phyloP scores from a whole-genome alignment of 2,329 filamentous ascomycete species.

The Exophiala viscosa region DNA sequence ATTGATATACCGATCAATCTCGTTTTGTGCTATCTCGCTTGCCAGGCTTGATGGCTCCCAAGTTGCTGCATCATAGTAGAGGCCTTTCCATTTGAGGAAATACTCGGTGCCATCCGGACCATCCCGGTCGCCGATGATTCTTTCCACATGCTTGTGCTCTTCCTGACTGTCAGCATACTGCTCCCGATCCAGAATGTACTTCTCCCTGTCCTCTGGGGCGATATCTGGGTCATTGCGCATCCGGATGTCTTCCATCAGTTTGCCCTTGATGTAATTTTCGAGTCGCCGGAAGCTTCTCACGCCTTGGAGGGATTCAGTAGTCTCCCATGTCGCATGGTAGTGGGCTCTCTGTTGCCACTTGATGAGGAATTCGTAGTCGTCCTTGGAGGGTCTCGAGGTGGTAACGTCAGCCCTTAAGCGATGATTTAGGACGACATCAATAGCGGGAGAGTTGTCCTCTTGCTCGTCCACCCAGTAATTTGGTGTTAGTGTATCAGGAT shows the following conservation, averaged over 20 bases:
- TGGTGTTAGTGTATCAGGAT: constrained; percentile 60
- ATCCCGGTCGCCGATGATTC: constrained; percentile 79
- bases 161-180: constrained; percentile 81
- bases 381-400: constrained; percentile 45
- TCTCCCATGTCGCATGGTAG: constrained; percentile 94
- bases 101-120: constrained; percentile 82
- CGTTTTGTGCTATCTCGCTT: constrained; percentile 73
- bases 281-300: constrained; percentile 82
- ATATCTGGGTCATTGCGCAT: constrained; percentile 71
- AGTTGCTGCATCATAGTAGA: constrained; percentile 90
- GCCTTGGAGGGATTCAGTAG: constrained; percentile 67
- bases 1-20: constrained; percentile 88
- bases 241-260: constrained; percentile 73
- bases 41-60: constrained; percentile 81
- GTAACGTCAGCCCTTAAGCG: constrained; percentile 65
- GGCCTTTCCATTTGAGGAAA: constrained; percentile 92
- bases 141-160: constrained; percentile 88
- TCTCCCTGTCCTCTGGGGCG: constrained; percentile 80
- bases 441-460: constrained; percentile 76
- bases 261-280: constrained; percentile 90
- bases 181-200: constrained; percentile 93
- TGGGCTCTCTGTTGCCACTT: constrained; percentile 98
- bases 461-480: constrained; percentile 67
- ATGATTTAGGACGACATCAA: constrained; percentile 89
- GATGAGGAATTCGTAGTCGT: constrained; percentile 86